Percentiles rank a stretch among this genome's conserved stretches.
Conservation (phyloP, 331 rosid genomes). For the Acacia pycnantha region DNA sequence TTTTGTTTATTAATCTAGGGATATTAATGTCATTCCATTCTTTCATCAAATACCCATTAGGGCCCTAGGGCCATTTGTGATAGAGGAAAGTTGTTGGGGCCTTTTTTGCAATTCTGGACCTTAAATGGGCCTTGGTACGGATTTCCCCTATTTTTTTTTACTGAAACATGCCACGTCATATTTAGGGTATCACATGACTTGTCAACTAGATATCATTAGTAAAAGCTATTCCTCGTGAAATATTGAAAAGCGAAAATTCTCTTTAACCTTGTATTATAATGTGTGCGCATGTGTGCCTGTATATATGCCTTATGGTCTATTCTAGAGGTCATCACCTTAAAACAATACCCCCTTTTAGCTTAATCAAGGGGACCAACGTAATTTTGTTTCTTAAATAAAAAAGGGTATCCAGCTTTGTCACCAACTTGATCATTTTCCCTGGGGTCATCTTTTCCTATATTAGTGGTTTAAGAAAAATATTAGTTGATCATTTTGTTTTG, state of each 20-base stretch:
- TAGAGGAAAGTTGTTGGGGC: too few species aligned
- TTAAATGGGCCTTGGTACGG: too few species aligned
- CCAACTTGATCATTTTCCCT: not conserved
- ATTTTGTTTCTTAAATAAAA: not conserved
- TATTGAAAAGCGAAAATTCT: not conserved
- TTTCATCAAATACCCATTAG: too few species aligned
- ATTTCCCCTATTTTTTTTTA: too few species aligned
- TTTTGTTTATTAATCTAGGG: too few species aligned
- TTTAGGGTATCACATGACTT: not conserved
- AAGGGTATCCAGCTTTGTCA: not conserved
- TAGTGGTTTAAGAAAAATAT: too few species aligned
- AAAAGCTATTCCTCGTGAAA: too few species aligned
- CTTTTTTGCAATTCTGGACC: too few species aligned
- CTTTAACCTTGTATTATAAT: too few species aligned
- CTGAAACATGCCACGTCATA: not conserved
- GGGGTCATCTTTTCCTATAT: not conserved
- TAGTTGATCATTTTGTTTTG: too few species aligned
- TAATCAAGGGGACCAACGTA: not conserved
- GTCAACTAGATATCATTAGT: not conserved
- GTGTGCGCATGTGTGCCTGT: not conserved
- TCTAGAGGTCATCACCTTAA: constrained; percentile 1
- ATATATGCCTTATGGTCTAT: not conserved
- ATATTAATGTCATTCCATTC: too few species aligned
- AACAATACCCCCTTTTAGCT: not conserved
- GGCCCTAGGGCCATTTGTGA: too few species aligned